phyloP scores from a whole-genome alignment of 202 grass and related monocot species.

The Panicum hallii region DNA sequence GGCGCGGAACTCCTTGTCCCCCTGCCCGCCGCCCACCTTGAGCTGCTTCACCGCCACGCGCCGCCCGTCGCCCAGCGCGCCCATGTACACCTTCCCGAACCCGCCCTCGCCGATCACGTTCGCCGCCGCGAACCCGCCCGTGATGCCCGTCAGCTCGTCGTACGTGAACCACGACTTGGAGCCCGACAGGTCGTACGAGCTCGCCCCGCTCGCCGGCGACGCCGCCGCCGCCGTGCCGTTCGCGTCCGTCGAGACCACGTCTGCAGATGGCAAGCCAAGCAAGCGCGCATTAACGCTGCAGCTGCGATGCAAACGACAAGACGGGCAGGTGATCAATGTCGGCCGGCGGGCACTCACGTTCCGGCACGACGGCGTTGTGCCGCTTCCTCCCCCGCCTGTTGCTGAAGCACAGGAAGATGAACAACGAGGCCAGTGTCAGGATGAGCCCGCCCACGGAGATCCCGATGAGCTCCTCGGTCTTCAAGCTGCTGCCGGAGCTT shows the following conservation, averaged over 20 bases:
- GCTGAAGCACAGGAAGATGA: constrained; percentile 31
- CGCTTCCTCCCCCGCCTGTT: constrained; percentile 36
- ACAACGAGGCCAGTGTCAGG: constrained; percentile 41
- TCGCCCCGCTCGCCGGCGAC: constrained; percentile 40
- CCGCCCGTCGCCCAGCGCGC: constrained; percentile 61
- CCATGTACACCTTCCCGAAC: constrained; percentile 82
- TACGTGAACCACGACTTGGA: constrained; percentile 72
- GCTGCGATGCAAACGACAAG: too few species aligned
- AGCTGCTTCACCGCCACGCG: constrained; percentile 91
- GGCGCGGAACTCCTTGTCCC: constrained; percentile 71
- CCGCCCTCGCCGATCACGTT: constrained; percentile 87
- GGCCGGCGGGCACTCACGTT: constrained; percentile 28
- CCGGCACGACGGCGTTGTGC: constrained; percentile 28
- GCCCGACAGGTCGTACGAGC: constrained; percentile 47
- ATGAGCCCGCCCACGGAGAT: constrained; percentile 50
- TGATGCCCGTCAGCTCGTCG: constrained; percentile 66
- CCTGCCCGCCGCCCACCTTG: constrained; percentile 64
- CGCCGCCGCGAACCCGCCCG: constrained; percentile 59
- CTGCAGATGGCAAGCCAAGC: not conserved
- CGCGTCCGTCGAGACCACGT: constrained; percentile 31
- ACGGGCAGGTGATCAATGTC: too few species aligned
- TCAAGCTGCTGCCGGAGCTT: not conserved
- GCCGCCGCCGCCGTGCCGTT: constrained; percentile 14
- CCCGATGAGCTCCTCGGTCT: constrained; percentile 42
- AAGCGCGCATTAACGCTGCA: too few species aligned